phyloP scores from a whole-genome alignment of 2,329 filamentous ascomycete genomes.

The Gaeumannomyces sp. region DNA sequence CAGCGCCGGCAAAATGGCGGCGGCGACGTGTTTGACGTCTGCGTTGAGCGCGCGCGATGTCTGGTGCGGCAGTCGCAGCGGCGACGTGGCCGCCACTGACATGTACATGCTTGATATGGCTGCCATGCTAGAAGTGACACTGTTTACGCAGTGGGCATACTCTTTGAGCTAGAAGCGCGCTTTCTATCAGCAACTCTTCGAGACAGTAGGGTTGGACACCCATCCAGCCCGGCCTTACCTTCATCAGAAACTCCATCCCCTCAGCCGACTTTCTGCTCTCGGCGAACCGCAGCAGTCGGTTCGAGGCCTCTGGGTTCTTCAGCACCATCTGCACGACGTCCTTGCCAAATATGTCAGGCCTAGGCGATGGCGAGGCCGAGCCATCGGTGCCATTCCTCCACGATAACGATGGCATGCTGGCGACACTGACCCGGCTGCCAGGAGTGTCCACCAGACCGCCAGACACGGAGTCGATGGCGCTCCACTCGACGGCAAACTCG shows the following conservation, averaged over 20 bases:
- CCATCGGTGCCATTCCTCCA: slow-evolving; percentile 6
- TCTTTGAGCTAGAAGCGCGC: slow-evolving; percentile 36
- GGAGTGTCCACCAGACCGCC: not conserved
- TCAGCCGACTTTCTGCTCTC: slow-evolving; percentile 38
- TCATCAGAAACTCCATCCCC: slow-evolving; percentile 43
- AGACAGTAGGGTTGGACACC: not conserved
- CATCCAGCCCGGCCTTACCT: slow-evolving; percentile 27
- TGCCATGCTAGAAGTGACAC: slow-evolving; percentile 32
- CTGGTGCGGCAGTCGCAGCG: slow-evolving; percentile 34
- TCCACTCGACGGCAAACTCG: slow-evolving; percentile 11
- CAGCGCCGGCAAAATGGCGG: slow-evolving; percentile 38
- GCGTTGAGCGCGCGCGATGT: slow-evolving; percentile 35
- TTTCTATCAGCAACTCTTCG: not conserved
- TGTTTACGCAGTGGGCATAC: slow-evolving; percentile 35
- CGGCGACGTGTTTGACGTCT: slow-evolving; percentile 40
- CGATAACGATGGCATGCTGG: not conserved
- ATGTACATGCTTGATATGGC: slow-evolving; percentile 29
- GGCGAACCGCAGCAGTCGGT: slow-evolving; percentile 44
- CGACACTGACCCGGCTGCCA: not conserved
- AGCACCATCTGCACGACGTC: slow-evolving; percentile 46
- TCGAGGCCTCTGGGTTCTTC: slow-evolving; percentile 39
- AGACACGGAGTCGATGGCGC: not conserved
- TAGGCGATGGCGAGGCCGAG: slow-evolving; percentile 17
- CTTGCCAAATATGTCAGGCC: slow-evolving; percentile 41
- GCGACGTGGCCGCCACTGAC: slow-evolving; percentile 30